Evolutionary conservation across 2,329 filamentous ascomycete species (phyloP).

Genomic region (Fusarium coffeatum): DNA sequence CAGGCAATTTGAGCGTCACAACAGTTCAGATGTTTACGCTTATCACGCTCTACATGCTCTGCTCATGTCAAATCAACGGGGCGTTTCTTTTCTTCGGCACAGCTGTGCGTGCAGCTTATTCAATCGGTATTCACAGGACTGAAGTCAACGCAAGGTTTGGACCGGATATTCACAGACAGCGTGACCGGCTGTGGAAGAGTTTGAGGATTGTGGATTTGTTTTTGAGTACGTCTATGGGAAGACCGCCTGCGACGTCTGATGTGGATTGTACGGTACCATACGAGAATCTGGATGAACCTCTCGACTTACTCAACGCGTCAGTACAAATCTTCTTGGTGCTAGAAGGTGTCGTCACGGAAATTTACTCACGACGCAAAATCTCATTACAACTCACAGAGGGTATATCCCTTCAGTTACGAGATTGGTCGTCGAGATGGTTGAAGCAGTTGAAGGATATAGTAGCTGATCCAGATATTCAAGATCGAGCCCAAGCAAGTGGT

Average conservation of each 20-base stretch:
- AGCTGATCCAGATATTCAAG: slow-evolving; percentile 24
- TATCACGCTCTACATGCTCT: slow-evolving; percentile 65
- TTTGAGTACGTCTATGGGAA: slow-evolving; percentile 65
- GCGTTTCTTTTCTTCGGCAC: slow-evolving; percentile 67
- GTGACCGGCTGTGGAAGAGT: slow-evolving; percentile 66
- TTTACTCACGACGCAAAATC: slow-evolving; percentile 66
- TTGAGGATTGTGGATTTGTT: slow-evolving; percentile 64
- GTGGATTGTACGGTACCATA: slow-evolving; percentile 66
- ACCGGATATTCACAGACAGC: slow-evolving; percentile 54
- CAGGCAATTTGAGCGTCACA: slow-evolving; percentile 60
- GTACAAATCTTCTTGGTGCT: slow-evolving; percentile 65
- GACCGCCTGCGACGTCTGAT: slow-evolving; percentile 65
- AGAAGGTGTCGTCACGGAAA: slow-evolving; percentile 62
- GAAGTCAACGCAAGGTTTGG: slow-evolving; percentile 66
- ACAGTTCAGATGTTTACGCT: slow-evolving; percentile 64
- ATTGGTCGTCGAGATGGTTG: slow-evolving; percentile 64
- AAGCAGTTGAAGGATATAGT: slow-evolving; percentile 56
- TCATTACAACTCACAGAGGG: slow-evolving; percentile 65
- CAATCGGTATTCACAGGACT: slow-evolving; percentile 64
- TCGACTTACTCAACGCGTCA: slow-evolving; percentile 62
- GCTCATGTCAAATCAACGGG: slow-evolving; percentile 66
- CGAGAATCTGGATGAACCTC: slow-evolving; percentile 53
- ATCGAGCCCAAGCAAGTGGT: slow-evolving; percentile 54
- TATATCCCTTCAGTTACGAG: slow-evolving; percentile 63
- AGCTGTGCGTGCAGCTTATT: slow-evolving; percentile 64